A percentile compares a stretch with the other conserved stretches of the same genome.
Conservation (phyloP, 495 filamentous ascomycete genomes). For the Lasiosphaeris hirsuta region DNA sequence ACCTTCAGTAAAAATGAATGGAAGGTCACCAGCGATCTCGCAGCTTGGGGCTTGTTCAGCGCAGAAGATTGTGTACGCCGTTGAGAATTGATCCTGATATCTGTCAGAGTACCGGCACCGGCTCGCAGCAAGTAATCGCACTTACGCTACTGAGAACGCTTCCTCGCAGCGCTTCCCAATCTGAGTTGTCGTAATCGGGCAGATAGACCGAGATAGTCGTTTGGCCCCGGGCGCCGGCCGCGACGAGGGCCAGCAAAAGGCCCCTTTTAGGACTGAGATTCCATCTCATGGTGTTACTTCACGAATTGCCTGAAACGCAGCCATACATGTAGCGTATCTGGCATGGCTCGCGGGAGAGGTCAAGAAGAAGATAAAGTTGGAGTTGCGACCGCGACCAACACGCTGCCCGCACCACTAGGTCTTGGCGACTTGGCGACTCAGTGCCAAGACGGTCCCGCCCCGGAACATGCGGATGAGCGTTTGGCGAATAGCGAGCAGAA, state of each 20-base stretch:
- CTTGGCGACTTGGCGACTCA: slow-evolving; percentile 6
- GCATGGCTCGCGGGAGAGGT: background rate
- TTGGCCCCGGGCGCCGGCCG: slow-evolving; percentile 13
- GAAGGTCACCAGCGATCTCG: slow-evolving; percentile 29
- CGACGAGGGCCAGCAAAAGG: background rate
- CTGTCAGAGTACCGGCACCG: background rate
- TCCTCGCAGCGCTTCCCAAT: slow-evolving; percentile 35
- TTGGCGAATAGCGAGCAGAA: background rate
- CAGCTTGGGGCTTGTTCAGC: slow-evolving; percentile 25
- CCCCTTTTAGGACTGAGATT: background rate
- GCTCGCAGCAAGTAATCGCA: background rate
- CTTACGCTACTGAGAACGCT: slow-evolving; percentile 37
- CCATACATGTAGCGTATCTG: too few species aligned
- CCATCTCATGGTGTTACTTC: slow-evolving; percentile 1
- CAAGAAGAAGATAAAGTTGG: background rate
- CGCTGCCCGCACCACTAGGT: background rate
- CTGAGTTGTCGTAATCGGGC: slow-evolving; percentile 24
- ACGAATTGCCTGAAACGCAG: background rate
- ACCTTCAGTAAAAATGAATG: slow-evolving; percentile 40
- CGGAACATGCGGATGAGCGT: background rate
- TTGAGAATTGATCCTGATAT: slow-evolving; percentile 27
- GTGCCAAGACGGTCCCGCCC: slow-evolving; percentile 1
- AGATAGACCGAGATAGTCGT: slow-evolving; percentile 37
- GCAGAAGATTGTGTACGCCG: slow-evolving; percentile 42
- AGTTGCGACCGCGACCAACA: background rate